These are phyloP conservation scores for Colletotrichum sp. DNA, from an alignment of 2,329 filamentous ascomycete species.

Conservation along the genomic window DNA sequence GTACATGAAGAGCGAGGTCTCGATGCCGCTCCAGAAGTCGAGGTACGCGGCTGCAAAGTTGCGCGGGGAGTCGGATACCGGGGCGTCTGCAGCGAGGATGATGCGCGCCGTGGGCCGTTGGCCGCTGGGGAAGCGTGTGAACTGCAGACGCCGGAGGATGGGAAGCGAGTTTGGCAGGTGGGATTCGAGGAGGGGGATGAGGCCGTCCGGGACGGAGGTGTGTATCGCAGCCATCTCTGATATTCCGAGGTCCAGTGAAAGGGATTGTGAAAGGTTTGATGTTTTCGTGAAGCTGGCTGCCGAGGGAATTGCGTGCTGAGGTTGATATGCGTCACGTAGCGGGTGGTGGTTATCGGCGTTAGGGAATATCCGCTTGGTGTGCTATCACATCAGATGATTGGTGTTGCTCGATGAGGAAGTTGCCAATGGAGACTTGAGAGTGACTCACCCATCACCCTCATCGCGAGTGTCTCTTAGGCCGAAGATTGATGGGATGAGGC, in stretches of 20 bases:
- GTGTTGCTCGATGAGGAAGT: background rate
- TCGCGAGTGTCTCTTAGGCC: background rate
- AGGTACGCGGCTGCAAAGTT: slow-evolving; percentile 64
- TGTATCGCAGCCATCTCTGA: slow-evolving; percentile 26
- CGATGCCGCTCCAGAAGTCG: slow-evolving; percentile 64
- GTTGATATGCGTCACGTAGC: background rate
- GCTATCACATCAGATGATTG: background rate
- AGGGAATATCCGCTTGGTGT: background rate
- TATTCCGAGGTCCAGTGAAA: background rate
- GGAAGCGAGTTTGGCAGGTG: slow-evolving; percentile 65
- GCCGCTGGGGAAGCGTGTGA: slow-evolving; percentile 47
- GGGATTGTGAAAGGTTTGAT: too few relatives aligned
- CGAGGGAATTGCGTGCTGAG: background rate
- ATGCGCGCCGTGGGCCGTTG: slow-evolving; percentile 49
- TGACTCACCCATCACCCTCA: background rate
- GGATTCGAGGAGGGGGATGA: slow-evolving; percentile 53
- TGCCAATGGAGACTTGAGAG: background rate
- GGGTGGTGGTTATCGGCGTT: background rate
- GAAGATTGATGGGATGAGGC: background rate
- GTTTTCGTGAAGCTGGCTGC: background rate
- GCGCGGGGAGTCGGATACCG: background rate
- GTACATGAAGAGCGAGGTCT: slow-evolving; percentile 72
- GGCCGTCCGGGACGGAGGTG: slow-evolving; percentile 31
- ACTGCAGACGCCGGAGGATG: slow-evolving; percentile 68
- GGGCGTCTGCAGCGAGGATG: slow-evolving; percentile 37